phyloP scores from a whole-genome alignment of 495 filamentous ascomycete species.

The Podospora anserina region DNA sequence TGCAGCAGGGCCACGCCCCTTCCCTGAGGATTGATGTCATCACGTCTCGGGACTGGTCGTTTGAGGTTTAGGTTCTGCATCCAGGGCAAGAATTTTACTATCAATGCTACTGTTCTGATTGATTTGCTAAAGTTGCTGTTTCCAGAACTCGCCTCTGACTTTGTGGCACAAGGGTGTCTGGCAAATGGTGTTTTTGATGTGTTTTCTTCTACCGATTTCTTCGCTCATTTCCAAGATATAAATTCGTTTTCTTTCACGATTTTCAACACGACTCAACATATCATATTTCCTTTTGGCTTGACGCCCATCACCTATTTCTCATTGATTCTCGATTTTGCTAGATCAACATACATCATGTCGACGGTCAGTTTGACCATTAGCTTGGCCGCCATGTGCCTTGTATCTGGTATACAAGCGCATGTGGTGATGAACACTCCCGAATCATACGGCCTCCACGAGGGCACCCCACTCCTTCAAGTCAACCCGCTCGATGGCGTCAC shows the following conservation, averaged over 20 bases:
- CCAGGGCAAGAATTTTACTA: background rate
- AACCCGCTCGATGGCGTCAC: constrained; percentile 54
- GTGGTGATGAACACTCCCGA: constrained; percentile 62
- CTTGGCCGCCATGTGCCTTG: constrained; percentile 31
- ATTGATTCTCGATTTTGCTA: too few relatives aligned
- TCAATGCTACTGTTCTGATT: background rate
- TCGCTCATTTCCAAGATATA: too few relatives aligned
- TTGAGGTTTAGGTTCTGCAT: background rate
- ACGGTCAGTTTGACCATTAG: constrained; percentile 10
- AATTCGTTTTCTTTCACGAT: too few relatives aligned
- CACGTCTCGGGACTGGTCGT: background rate
- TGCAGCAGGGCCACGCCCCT: background rate
- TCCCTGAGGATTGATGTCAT: background rate
- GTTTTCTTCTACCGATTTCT: background rate
- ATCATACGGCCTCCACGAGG: constrained; percentile 49
- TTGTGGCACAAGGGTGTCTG: background rate
- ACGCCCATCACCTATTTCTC: too few relatives aligned
- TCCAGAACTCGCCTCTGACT: background rate
- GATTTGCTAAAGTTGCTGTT: background rate
- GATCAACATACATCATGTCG: background rate
- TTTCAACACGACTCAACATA: too few relatives aligned
- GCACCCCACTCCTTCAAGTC: constrained; percentile 40
- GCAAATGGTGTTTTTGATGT: background rate
- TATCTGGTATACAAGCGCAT: constrained; percentile 54
- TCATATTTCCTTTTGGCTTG: too few relatives aligned